Percentiles rank a stretch among this genome's conserved stretches.
Evolutionary conservation across 306 rosid species (phyloP).

Genomic region (Glycine tomentella): DNA sequence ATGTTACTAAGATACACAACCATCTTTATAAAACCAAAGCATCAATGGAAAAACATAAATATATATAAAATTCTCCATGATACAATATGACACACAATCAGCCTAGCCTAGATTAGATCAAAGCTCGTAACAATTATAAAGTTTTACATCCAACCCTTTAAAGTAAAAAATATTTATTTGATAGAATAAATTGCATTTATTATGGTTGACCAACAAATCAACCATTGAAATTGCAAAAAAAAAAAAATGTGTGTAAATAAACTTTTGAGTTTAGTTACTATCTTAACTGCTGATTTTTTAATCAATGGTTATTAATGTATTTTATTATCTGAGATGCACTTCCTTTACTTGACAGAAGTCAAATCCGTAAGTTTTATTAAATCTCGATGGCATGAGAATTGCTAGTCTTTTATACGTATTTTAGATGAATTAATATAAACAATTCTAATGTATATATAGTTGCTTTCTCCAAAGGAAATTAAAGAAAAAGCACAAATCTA

Average conservation of each 20-base stretch:
- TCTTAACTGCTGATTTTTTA: neutral
- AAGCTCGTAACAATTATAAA: neutral
- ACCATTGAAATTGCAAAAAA: neutral
- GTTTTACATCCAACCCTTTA: neutral
- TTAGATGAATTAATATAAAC: neutral
- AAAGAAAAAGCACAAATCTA: neutral
- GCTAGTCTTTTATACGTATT: slow-evolving; percentile 3
- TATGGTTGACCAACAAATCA: neutral
- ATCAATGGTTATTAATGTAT: neutral
- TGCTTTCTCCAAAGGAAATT: neutral
- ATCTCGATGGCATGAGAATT: slow-evolving; percentile 1
- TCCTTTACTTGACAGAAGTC: neutral
- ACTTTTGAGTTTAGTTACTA: neutral
- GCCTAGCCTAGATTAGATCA: neutral
- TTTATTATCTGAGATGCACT: neutral
- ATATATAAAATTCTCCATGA: neutral
- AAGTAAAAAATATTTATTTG: neutral
- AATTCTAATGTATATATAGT: neutral
- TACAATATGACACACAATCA: neutral
- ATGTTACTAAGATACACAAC: slow-evolving; percentile 17
- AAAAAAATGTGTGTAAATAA: slow-evolving; percentile 24
- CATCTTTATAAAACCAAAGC: neutral
- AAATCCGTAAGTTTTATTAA: neutral
- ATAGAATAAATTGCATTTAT: neutral
- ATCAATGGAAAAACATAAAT: neutral